Percentiles rank a stretch among this genome's conserved stretches.
Conservation (phyloP, 495 filamentous ascomycete species). For the Neurospora sublineolata region DNA sequence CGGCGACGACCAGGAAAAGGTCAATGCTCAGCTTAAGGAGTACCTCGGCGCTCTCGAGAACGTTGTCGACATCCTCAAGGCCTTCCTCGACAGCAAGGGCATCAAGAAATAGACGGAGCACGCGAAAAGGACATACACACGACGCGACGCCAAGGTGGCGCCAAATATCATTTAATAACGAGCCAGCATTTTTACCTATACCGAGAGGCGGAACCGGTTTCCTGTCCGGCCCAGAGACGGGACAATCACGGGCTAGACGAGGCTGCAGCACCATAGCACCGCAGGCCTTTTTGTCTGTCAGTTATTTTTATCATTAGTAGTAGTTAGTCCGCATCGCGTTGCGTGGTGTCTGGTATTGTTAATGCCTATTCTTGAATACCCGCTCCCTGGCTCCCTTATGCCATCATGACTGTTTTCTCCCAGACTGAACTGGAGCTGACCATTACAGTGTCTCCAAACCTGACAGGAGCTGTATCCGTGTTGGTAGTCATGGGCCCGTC, state of each 20-base stretch:
- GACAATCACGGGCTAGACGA: not conserved
- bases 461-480: not conserved
- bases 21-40: constrained; percentile 45
- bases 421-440: not conserved
- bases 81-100: constrained; percentile 55
- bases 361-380: not conserved
- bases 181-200: not conserved
- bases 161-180: not conserved
- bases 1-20: constrained; percentile 51
- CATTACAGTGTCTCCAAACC: not conserved
- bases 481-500: not conserved
- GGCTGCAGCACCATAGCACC: not conserved
- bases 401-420: not conserved
- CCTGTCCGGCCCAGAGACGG: not conserved
- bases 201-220: not conserved
- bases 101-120: constrained; percentile 51
- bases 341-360: not conserved
- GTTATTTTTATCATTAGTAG: not conserved
- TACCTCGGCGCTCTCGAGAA: constrained; percentile 70
- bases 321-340: not conserved
- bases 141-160: not conserved
- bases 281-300: not conserved
- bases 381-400: not conserved
- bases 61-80: constrained; percentile 62
- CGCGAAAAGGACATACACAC: constrained; percentile 15